phyloP scores from a whole-genome alignment of 257 asterid genomes.

The Penstemon eatonii region DNA sequence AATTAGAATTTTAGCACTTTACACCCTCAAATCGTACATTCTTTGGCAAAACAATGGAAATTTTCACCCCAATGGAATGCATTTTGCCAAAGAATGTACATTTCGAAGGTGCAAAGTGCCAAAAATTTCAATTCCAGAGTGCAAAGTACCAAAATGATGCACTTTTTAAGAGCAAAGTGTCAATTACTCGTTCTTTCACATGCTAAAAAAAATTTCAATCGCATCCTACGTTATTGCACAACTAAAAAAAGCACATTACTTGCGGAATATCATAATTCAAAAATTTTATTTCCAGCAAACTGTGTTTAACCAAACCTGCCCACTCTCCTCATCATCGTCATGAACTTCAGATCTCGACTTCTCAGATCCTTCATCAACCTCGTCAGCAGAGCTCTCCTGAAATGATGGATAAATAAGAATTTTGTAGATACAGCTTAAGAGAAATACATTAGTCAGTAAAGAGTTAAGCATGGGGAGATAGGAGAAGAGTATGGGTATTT shows the following conservation, averaged over 20 bases:
- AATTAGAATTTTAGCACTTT: no score
- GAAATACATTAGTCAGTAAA: neutral
- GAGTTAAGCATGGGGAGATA: neutral
- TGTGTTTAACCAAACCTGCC: slow-evolving; percentile 44
- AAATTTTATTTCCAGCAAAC: no score
- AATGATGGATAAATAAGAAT: neutral
- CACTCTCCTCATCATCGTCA: slow-evolving; percentile 62
- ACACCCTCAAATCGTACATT: no score
- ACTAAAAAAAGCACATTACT: neutral
- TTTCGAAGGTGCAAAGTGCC: no score
- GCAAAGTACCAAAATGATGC: no score
- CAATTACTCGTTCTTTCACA: neutral
- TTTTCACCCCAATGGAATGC: no score
- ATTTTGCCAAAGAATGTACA: no score
- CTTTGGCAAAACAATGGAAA: no score
- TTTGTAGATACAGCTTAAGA: neutral
- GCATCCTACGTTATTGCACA: neutral
- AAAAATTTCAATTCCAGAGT: no score
- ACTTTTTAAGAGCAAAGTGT: no score
- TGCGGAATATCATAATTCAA: neutral
- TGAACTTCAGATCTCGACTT: slow-evolving; percentile 74
- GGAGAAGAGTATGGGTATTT: neutral
- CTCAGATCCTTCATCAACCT: slow-evolving; percentile 76
- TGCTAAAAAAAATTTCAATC: neutral
- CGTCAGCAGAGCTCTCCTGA: slow-evolving; percentile 88